These are phyloP conservation scores for Aspergillus jensenii DNA, from an alignment of 2,329 filamentous ascomycete species.

Conservation along the genomic window DNA sequence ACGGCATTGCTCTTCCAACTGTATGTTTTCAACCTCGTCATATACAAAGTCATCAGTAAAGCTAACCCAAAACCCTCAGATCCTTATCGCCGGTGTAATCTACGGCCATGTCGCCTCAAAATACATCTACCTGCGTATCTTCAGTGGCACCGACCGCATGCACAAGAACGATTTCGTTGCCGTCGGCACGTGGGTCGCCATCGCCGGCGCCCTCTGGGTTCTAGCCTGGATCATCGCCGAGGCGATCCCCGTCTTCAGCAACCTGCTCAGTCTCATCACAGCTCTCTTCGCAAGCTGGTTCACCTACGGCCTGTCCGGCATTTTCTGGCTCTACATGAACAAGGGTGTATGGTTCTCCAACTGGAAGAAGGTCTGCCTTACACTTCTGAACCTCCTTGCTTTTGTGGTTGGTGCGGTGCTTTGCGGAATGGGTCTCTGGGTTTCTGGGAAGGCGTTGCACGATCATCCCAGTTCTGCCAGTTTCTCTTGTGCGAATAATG, in stretches of 20 bases:
- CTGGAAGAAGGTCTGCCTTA: conserved; percentile 30
- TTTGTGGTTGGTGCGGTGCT: conserved; percentile 24
- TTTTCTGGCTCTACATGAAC: conserved; percentile 42
- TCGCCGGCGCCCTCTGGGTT: conserved; percentile 58
- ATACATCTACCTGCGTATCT: conserved; percentile 65
- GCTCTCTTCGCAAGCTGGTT: conserved; percentile 69
- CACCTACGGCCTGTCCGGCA: conserved; percentile 46
- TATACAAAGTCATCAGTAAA: background rate
- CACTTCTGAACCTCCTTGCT: conserved; percentile 25
- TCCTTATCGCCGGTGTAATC: conserved; percentile 70
- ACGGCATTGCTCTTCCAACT: conserved; percentile 67
- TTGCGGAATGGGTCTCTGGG: conserved; percentile 36
- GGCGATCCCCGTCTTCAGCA: conserved; percentile 68
- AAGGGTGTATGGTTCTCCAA: conserved; percentile 32
- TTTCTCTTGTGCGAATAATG: conserved; percentile 34
- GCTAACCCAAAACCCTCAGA: conserved; percentile 33
- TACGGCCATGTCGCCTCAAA: conserved; percentile 67
- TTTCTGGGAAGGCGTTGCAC: conserved; percentile 36
- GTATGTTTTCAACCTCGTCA: conserved; percentile 21
- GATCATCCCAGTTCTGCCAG: conserved; percentile 31
- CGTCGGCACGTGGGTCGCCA: conserved; percentile 58
- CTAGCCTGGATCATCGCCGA: conserved; percentile 68
- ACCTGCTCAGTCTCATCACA: conserved; percentile 63
- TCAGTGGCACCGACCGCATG: conserved; percentile 59
- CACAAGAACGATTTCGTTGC: conserved; percentile 52